Evolutionary conservation across 768 basidiomycete genomes (phyloP), one percentile per base, ranked within the genome.

Genomic region (Agaricus subrufescens): DNA sequence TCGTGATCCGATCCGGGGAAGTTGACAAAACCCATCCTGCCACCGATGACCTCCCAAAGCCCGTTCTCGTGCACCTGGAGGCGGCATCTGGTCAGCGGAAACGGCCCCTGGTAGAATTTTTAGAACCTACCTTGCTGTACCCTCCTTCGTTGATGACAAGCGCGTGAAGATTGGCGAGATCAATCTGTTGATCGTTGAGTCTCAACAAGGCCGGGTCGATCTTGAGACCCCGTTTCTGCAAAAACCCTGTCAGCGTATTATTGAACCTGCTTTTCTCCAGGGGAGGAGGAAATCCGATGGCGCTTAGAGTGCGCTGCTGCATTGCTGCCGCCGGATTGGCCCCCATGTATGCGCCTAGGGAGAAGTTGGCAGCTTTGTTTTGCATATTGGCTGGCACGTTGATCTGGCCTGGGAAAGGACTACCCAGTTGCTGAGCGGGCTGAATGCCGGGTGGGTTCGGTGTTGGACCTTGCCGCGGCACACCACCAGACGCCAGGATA

Each of bases 1-100:
- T 87, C 84, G 3, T 73, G 67, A 1, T 81, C 84, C 10, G 71
- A 79, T 3, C 76, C 85, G 2, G 84, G 84, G 60, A 89, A 87
- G 52, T 84, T 76, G 2, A 84, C 76, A 62, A 85, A 82, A 15
- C 82, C 84, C 68, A 91, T 73, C 25, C 77, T 78, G n/a, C 79
- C 88, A 15, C 80, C 89, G 54, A 91, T 80, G 45, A 85, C 71
- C 14, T 78, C 63, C 89, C 88, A 90, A 56, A 75, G 58, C 34
- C 87, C 86, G 46, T 78, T 76, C 55, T 71, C 69, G 26, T 72
- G 71, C 11, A 86, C 79, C 85, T 87, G 52, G n/a, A 59, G 56
- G 42, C 39, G 25, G 11, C 29, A 45, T 44, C 43, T n/a, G 14
- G 38, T 60, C 31, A 57, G 39, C 23, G 43, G n/a, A 4, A 39